Base-by-base conservation (phyloP, 2,329 filamentous ascomycete genomes). In the Trichoderma polysporum region DNA sequence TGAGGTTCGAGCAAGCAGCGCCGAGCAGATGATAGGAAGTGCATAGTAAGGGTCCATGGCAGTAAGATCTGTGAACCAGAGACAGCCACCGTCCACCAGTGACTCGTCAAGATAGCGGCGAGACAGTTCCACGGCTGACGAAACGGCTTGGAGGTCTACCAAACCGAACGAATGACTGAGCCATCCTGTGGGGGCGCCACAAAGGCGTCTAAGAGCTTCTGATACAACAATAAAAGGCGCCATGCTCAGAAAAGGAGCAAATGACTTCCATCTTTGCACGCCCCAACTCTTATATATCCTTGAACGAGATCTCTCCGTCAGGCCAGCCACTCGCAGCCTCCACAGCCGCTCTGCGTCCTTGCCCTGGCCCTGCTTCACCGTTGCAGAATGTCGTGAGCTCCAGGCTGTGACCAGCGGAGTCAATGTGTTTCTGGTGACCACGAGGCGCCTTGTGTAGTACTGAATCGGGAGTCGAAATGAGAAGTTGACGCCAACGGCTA, bases 1-100 rank as follows among this genome's bases (percentile, higher is more conserved):
- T 2, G 69, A 72, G 25, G 72, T 74, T 62, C 69, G 72, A 3
- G 72, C 73, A 22, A 80, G 65, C 10, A 77, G 68, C 0, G 69
- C 69, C 1, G 75, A 74, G 66, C 76, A 80, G 41, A 78, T 66
- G 9, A 77, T 29, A 2, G 86, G 85, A 0, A 88, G 79, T 31
- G 81, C 74, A 66, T 80, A 77, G 66, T 81, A 82, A 1, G 86
- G 84, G 68, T 88, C 86, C 35, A 82, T 76, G 33, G 73, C 81
- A 7, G 82, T 83, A 27, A 88, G 79, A 69, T 88, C 82, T 2
- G 80, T 76, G 71, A 88, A 86, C 85, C 86, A 88, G 17, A 87
- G 76, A 47, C 79, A 80, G 29, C 86, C 85, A 5, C 83, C 85
- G 0, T 81, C 78, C 0, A 77, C 72, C n/a, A 88, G 71, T 1